phyloP scores from a whole-genome alignment of 805 yeast genomes.

The Ogataea corticis region DNA sequence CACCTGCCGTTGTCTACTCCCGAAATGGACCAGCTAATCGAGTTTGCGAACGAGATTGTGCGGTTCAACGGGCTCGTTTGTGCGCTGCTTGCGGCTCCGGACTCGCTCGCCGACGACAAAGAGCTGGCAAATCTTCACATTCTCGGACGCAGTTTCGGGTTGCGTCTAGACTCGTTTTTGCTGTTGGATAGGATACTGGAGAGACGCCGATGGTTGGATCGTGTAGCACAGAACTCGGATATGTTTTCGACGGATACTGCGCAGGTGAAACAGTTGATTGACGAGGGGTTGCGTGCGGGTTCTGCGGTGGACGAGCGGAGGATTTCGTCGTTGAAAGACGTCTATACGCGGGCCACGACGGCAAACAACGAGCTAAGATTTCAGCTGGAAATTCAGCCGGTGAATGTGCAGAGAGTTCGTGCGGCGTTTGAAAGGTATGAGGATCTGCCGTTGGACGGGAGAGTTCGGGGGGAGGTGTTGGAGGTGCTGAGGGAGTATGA shows the following conservation, averaged over 20 bases:
- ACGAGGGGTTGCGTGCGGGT: slow-evolving; percentile 25
- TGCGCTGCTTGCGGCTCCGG: slow-evolving; percentile 31
- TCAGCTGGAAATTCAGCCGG: background rate
- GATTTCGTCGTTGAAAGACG: slow-evolving; percentile 12
- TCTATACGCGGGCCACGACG: slow-evolving; percentile 14
- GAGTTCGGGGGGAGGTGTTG: slow-evolving; percentile 49
- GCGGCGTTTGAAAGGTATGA: slow-evolving; percentile 13
- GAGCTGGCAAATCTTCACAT: slow-evolving; percentile 46
- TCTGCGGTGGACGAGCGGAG: slow-evolving; percentile 18
- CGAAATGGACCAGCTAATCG: slow-evolving; percentile 61
- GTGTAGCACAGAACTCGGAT: slow-evolving; percentile 21
- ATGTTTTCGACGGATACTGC: slow-evolving; percentile 27
- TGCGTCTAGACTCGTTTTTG: slow-evolving; percentile 50
- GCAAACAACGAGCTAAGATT: slow-evolving; percentile 16
- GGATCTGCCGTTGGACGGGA: slow-evolving; percentile 16
- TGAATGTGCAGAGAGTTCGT: slow-evolving; percentile 12
- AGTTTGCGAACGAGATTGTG: slow-evolving; percentile 51
- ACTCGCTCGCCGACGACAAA: slow-evolving; percentile 42
- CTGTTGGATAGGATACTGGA: slow-evolving; percentile 39
- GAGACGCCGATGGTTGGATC: slow-evolving; percentile 42
- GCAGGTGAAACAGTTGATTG: slow-evolving; percentile 20
- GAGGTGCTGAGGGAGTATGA: slow-evolving; percentile 73
- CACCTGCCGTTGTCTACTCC: slow-evolving; percentile 50
- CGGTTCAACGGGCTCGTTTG: slow-evolving; percentile 51
- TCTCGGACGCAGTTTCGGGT: slow-evolving; percentile 60